Conservation (phyloP, 768 basidiomycete genomes). For the Suillus americanus region DNA sequence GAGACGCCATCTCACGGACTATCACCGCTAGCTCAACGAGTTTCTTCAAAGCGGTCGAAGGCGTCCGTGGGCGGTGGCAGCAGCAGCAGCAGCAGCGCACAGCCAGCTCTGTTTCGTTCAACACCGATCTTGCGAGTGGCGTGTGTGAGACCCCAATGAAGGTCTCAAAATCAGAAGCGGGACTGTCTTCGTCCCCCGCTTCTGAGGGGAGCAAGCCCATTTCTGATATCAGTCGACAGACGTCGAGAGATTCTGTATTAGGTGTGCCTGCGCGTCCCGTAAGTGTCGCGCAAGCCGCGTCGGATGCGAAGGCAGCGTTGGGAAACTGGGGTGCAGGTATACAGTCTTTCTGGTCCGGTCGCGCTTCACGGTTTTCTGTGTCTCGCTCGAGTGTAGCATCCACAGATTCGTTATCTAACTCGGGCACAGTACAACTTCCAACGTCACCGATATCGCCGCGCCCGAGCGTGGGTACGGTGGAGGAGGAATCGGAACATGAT, state of each 20-base stretch:
- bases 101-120: conserved; percentile 22
- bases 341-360: conserved; percentile 46
- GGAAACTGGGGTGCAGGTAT: conserved; percentile 45
- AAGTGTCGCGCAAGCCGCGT: conserved; percentile 32
- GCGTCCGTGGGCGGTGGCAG: conserved; percentile 76
- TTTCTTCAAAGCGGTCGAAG: conserved; percentile 89
- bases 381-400: conserved; percentile 27
- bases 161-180: conserved; percentile 30
- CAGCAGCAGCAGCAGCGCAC: conserved; percentile 47
- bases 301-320: conserved; percentile 35
- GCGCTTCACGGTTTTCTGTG: conserved; percentile 39
- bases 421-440: conserved; percentile 9
- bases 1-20: conserved; percentile 84
- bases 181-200: conserved; percentile 10
- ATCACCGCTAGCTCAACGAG: conserved; percentile 71
- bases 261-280: conserved; percentile 19
- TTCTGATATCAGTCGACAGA: conserved; percentile 17
- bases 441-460: conserved; percentile 14
- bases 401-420: conserved; percentile 21
- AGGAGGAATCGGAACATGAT: conserved; percentile 25
- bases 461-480: conserved; percentile 24
- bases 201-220: conserved; percentile 17
- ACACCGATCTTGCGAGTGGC: conserved; percentile 21
- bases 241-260: conserved; percentile 27
- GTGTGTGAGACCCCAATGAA: conserved; percentile 24